Evolutionary conservation across 2,329 filamentous ascomycete species (phyloP).

Genomic region (Trichoderma hamatum): DNA sequence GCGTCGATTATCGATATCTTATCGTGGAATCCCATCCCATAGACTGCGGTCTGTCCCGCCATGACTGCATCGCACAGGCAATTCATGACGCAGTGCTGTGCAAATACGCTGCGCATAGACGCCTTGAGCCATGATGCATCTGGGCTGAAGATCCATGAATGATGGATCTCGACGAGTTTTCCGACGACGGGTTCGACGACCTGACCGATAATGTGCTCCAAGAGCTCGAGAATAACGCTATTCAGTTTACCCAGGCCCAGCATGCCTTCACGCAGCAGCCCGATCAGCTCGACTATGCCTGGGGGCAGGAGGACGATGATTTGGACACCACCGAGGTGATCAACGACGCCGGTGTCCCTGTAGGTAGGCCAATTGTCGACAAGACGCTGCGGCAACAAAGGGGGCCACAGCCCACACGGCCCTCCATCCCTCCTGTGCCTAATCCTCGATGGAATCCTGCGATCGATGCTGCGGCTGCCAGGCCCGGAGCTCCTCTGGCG

Average conservation of each 20-base stretch:
- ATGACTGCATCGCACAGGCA: constrained; percentile 1
- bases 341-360: constrained; percentile 49
- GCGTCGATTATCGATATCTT: constrained; percentile 28
- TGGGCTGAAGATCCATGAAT: constrained; percentile 29
- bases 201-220: constrained; percentile 60
- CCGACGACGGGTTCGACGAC: constrained; percentile 65
- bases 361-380: constrained; percentile 43
- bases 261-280: constrained; percentile 33
- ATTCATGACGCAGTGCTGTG: background rate
- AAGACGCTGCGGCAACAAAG: constrained; percentile 40
- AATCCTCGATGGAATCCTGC: constrained; percentile 47
- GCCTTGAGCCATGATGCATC: constrained; percentile 27
- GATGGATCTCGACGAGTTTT: constrained; percentile 60
- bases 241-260: constrained; percentile 60
- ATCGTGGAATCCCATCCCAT: background rate
- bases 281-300: constrained; percentile 45
- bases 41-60: constrained; percentile 7
- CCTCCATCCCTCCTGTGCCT: constrained; percentile 38
- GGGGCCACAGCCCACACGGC: constrained; percentile 32
- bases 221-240: constrained; percentile 66
- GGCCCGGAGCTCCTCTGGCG: constrained; percentile 28
- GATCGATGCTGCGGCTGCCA: constrained; percentile 34
- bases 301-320: constrained; percentile 59
- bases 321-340: constrained; percentile 61
- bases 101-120: constrained; percentile 8